phyloP scores from a whole-genome alignment of 257 asterid species.

The Henckelia pumila region DNA sequence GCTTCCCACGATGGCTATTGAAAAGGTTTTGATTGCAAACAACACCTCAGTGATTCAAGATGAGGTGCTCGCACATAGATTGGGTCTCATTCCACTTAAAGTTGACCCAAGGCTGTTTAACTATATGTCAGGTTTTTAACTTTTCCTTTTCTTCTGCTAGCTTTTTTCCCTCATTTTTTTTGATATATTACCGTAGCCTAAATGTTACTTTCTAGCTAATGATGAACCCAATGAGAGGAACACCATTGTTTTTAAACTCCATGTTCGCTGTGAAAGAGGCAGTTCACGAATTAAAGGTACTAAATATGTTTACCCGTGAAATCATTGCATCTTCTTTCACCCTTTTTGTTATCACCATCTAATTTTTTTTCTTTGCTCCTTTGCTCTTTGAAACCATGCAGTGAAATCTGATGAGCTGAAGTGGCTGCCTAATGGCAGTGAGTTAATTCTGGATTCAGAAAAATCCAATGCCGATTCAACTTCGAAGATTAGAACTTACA shows the following conservation, averaged over 20 bases:
- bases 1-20: conserved; percentile 97
- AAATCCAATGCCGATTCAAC: conserved; percentile 36
- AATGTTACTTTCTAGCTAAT: conserved; percentile 49
- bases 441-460: conserved; percentile 44
- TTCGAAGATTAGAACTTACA: conserved; percentile 59
- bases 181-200: conserved; percentile 31
- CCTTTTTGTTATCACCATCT: conserved; percentile 1
- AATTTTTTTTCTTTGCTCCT: background rate
- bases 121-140: conserved; percentile 65
- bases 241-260: conserved; percentile 85
- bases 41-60: conserved; percentile 94
- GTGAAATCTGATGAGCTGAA: conserved; percentile 65
- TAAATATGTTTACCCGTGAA: conserved; percentile 12
- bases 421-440: conserved; percentile 91
- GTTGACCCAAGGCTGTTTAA: conserved; percentile 86
- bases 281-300: conserved; percentile 57
- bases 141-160: conserved; percentile 13
- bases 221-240: conserved; percentile 81
- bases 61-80: conserved; percentile 92
- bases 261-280: conserved; percentile 54
- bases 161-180: conserved; percentile 8
- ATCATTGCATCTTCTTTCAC: conserved; percentile 6
- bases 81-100: conserved; percentile 84
- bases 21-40: conserved; percentile 84
- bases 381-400: conserved; percentile 30